Percentiles rank a stretch among this genome's conserved stretches.
phyloP scores from a whole-genome alignment of 2,329 filamentous ascomycete genomes.

The Byssoonygena ceratinophila region DNA sequence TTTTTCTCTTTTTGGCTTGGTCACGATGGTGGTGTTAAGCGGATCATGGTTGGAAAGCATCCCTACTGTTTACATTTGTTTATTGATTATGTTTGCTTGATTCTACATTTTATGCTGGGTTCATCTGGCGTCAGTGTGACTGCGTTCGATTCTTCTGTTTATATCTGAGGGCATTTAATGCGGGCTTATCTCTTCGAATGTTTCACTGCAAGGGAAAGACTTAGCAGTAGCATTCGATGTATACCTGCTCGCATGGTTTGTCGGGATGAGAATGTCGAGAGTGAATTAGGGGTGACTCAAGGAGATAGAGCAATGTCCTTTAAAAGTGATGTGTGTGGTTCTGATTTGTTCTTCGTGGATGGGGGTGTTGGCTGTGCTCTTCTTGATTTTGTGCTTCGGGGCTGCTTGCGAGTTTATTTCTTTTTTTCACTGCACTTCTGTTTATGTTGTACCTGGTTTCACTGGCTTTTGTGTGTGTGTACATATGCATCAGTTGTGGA shows the following conservation, averaged over 20 bases:
- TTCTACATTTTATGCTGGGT: slow-evolving; percentile 7
- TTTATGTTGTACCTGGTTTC: not conserved
- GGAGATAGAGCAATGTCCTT: not conserved
- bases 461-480: not conserved
- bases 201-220: not conserved
- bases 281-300: not conserved
- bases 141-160: slow-evolving; percentile 7
- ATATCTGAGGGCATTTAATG: slow-evolving; percentile 2
- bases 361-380: not conserved
- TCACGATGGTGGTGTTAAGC: slow-evolving; percentile 14
- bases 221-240: not conserved
- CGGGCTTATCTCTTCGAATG: not conserved
- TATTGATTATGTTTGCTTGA: slow-evolving; percentile 11
- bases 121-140: slow-evolving; percentile 4
- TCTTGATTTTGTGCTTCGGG: not conserved
- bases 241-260: not conserved
- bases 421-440: not conserved
- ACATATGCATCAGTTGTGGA: slow-evolving; percentile 1
- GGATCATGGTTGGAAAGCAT: slow-evolving; percentile 15
- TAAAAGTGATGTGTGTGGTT: not conserved
- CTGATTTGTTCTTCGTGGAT: not conserved
- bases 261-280: not conserved
- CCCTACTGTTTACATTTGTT: slow-evolving; percentile 7
- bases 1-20: slow-evolving; percentile 17
- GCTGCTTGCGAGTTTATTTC: not conserved